Evolutionary conservation across 805 yeast genomes (phyloP).

Genomic region (Ascoidea rubescens): DNA sequence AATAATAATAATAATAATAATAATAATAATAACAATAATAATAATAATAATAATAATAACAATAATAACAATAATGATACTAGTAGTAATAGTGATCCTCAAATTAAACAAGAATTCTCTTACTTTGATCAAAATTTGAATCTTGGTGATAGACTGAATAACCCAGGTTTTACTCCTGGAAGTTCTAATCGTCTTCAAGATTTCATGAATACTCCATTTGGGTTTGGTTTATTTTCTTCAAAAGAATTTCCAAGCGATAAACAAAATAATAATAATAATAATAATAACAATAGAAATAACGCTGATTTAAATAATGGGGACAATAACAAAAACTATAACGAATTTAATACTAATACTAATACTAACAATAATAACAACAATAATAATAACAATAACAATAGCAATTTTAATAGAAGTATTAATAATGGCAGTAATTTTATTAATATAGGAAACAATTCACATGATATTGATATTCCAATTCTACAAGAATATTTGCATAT

Average conservation of each 20-base stretch:
- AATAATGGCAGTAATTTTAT: slow-evolving; percentile 19
- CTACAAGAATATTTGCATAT: slow-evolving; percentile 25
- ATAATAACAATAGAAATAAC: background rate
- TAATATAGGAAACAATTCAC: too few species aligned
- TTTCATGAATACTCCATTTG: background rate
- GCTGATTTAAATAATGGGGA: background rate
- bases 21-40: too few species aligned
- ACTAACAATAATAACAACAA: background rate
- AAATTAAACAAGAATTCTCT: background rate
- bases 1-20: too few species aligned
- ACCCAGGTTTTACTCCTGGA: background rate
- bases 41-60: too few species aligned
- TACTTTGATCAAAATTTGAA: background rate
- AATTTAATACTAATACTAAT: background rate
- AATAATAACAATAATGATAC: too few species aligned
- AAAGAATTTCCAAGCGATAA: too few species aligned
- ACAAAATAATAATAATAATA: too few species aligned
- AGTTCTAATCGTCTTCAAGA: background rate
- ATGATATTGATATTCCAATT: slow-evolving; percentile 21
- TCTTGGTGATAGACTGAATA: too few species aligned
- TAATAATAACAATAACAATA: slow-evolving; percentile 11
- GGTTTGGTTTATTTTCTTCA: background rate
- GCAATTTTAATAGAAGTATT: slow-evolving; percentile 6
- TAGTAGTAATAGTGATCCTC: too few species aligned
- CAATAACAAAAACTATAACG: background rate